phyloP scores from a whole-genome alignment of 331 rosid species.

The Quercus tomentella region DNA sequence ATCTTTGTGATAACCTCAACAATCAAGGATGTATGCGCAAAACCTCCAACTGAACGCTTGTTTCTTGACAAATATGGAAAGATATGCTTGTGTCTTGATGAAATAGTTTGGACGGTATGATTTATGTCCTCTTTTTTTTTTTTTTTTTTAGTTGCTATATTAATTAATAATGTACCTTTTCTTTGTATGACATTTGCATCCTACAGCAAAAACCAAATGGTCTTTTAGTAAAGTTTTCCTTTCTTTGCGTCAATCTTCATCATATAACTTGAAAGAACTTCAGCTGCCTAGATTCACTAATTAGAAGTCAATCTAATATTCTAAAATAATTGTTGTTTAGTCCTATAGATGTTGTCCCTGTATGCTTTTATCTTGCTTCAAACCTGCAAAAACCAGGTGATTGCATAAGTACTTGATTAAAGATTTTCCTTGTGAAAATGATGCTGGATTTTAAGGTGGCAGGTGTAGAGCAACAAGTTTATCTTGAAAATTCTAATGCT shows the following conservation, averaged over 20 bases:
- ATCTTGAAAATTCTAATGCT: not conserved
- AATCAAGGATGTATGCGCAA: conserved; percentile 91
- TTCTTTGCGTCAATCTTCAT: not conserved
- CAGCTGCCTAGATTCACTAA: not conserved
- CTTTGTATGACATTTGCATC: conserved; percentile 17
- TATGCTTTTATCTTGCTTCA: not conserved
- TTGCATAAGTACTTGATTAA: not conserved
- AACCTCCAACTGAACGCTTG: conserved; percentile 84
- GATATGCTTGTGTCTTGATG: conserved; percentile 88
- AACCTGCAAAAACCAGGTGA: not conserved
- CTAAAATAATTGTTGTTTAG: not conserved
- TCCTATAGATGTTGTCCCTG: not conserved
- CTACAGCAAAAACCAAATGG: not conserved
- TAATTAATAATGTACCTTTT: not conserved
- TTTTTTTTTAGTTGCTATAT: not conserved
- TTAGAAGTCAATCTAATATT: not conserved
- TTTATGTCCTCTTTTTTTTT: not conserved
- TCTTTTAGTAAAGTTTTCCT: not conserved
- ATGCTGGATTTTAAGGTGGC: not conserved
- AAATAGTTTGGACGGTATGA: conserved; percentile 87
- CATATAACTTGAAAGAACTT: not conserved
- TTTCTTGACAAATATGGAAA: conserved; percentile 95
- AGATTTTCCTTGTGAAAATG: not conserved
- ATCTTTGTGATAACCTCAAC: conserved; percentile 82
- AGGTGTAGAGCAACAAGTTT: not conserved